A percentile compares a stretch with the other conserved stretches of the same genome.
Conservation (phyloP, 202 grass and related monocot genomes). For the Carex arenaria region DNA sequence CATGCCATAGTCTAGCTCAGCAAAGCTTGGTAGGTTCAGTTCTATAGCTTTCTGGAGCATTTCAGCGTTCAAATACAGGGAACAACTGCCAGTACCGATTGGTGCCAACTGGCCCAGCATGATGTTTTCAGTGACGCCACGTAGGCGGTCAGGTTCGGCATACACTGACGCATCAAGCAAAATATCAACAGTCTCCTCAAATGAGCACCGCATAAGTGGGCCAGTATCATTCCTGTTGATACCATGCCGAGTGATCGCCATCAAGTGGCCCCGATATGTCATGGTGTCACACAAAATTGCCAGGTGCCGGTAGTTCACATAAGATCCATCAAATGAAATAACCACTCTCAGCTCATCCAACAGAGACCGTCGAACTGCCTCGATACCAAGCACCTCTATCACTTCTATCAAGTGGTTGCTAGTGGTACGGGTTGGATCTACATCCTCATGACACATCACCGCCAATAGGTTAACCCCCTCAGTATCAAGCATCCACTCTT, state of each 20-base stretch:
- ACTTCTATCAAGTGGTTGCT: slow-evolving; percentile 97
- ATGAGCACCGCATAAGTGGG: slow-evolving; percentile 89
- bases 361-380: slow-evolving; percentile 78
- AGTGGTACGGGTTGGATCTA: slow-evolving; percentile 89
- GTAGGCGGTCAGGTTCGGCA: slow-evolving; percentile 79
- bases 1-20: slow-evolving; percentile 68
- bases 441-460: slow-evolving; percentile 95
- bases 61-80: slow-evolving; percentile 81
- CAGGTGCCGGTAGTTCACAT: slow-evolving; percentile 91
- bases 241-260: slow-evolving; percentile 91
- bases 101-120: slow-evolving; percentile 96
- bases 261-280: slow-evolving; percentile 91
- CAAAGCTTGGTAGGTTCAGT: slow-evolving; percentile 81
- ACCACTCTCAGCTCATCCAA: slow-evolving; percentile 84
- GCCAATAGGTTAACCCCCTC: slow-evolving; percentile 96
- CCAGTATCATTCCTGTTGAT: slow-evolving; percentile 95
- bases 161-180: slow-evolving; percentile 87
- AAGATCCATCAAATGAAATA: slow-evolving; percentile 96
- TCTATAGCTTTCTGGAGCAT: slow-evolving; percentile 98
- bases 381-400: slow-evolving; percentile 94
- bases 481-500: slow-evolving; percentile 97
- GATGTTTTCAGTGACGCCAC: slow-evolving; percentile 95
- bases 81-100: slow-evolving; percentile 70
- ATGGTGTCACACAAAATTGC: slow-evolving; percentile 96
- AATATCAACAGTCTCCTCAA: slow-evolving; percentile 91